Base-by-base conservation (phyloP, 495 filamentous ascomycete genomes). In the Lichenothelia convexa region DNA sequence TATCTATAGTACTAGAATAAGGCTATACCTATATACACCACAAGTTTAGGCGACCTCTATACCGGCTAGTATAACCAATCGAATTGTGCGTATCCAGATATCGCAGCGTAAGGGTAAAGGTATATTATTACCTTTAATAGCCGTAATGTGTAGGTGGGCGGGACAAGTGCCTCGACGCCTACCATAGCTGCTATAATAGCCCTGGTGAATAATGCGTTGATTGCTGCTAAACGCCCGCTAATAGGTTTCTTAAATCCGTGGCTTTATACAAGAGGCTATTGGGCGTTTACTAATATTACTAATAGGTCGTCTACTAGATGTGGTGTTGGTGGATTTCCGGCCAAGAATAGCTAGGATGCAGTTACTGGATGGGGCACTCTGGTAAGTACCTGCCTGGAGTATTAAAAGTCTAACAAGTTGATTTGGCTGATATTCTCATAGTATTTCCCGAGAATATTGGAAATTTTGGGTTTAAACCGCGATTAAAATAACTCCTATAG, bases 191-290 rank as follows among this genome's bases (percentile, higher is more conserved):
- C 46, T 27, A 45, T 60, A 22, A 45, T 61, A 30, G 35, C 44
- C 4, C 44, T 60, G 2, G 44, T 60, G 27, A 60, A 60, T 32
- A 53, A 56, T 35, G 51, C 46, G 2, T 38, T 49, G 15, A 39
- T 60, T 26, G 45, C 50, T 17, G 38, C 34, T 3, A 54, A 54
- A 5, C 48, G 45, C 37, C 21, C 43, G 9, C 33, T 51, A 5
- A 42, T 60, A n/a, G 56, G 56, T 12, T 60, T 53, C 43, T 44
- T 60, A 35, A 60, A 60, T 33, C 56, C 56, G 1, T 58, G 48
- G 53, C 24, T 60, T 0, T 60, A 60, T 38, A 38, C 34, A 8
- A 46, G 38, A 24, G 55, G 38, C 3, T 48, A 53, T 39, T 43
- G 42, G 35, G 55, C 45, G 15, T 43, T 59, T 20, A 54, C 37